Conservation (phyloP, 345 rosid genomes). For the Syzygium jambos region DNA sequence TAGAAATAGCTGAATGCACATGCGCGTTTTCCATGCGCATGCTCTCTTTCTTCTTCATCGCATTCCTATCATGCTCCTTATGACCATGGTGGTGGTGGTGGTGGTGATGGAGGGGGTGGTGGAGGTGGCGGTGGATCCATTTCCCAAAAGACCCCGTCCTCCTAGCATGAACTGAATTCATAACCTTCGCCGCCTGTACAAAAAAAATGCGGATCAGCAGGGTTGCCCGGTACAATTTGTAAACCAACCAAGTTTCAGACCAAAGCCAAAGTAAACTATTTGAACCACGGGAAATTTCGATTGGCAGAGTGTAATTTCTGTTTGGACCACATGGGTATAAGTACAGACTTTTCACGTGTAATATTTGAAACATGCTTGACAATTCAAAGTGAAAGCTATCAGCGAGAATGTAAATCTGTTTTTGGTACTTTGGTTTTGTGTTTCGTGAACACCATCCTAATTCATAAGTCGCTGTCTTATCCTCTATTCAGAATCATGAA, state of each 20-base stretch:
- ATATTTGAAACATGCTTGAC: not conserved
- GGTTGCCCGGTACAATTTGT: not conserved
- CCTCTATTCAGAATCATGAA: not conserved
- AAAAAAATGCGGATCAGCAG: not conserved
- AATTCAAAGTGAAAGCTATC: not conserved
- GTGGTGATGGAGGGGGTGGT: slow-evolving; percentile 16
- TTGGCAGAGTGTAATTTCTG: not conserved
- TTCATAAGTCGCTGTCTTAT: not conserved
- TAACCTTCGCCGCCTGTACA: slow-evolving; percentile 41
- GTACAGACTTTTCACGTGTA: not conserved
- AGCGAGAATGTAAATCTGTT: not conserved
- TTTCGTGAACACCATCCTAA: not conserved
- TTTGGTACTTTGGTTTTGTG: not conserved
- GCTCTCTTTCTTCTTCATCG: slow-evolving; percentile 68
- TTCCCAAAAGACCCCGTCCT: slow-evolving; percentile 62
- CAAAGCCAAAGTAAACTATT: not conserved
- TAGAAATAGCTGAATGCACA: slow-evolving; percentile 66
- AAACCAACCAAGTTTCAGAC: not conserved
- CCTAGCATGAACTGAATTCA: slow-evolving; percentile 33
- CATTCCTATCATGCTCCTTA: slow-evolving; percentile 31
- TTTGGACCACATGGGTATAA: not conserved
- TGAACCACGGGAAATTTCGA: not conserved
- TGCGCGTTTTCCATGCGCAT: slow-evolving; percentile 68
- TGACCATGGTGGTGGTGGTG: slow-evolving; percentile 2
- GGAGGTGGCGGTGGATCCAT: slow-evolving; percentile 57